Percentiles rank a stretch among this genome's conserved stretches.
Conservation (phyloP, 164 flowering plant species). For the Macadamia tetraphylla region DNA sequence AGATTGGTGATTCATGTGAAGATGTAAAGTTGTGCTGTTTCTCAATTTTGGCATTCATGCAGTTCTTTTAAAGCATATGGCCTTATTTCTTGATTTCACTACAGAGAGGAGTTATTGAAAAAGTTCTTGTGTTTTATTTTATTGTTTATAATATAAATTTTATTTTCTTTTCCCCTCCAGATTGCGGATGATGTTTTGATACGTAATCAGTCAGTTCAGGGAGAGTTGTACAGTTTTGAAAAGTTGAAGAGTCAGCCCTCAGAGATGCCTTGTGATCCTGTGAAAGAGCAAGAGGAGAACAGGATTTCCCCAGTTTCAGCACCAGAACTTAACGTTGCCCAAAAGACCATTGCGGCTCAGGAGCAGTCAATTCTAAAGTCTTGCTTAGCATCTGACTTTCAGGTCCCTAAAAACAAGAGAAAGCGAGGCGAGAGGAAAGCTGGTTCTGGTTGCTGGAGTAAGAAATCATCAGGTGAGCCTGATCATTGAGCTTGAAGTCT, state of each 20-base stretch:
- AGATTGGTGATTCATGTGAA: constrained; percentile 57
- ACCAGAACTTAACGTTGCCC: constrained; percentile 16
- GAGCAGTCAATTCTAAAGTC: constrained; percentile 30
- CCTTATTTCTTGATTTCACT: too few species aligned
- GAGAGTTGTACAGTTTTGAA: constrained; percentile 25
- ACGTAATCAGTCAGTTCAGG: constrained; percentile 34
- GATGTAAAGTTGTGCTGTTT: constrained; percentile 40
- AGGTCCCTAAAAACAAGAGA: constrained; percentile 55
- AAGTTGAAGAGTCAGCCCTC: constrained; percentile 14
- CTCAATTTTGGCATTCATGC: too few species aligned
- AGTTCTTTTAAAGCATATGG: too few species aligned
- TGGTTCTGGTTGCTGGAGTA: constrained; percentile 45
- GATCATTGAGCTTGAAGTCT: too few species aligned
- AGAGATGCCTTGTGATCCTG: constrained; percentile 22
- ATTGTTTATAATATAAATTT: constrained; percentile 43
- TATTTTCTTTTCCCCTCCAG: constrained; percentile 30
- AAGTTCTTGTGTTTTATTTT: constrained; percentile 10
- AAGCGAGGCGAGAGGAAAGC: constrained; percentile 72
- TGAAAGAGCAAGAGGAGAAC: constrained; percentile 26
- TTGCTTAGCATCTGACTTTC: constrained; percentile 37
- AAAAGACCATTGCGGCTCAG: constrained; percentile 7
- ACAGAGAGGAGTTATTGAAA: not conserved
- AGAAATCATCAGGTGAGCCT: constrained; percentile 21
- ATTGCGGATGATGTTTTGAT: constrained; percentile 45
- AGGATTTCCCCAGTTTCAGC: constrained; percentile 15